Conservation (phyloP, 805 yeast genomes). For the Starmera amethionina region DNA sequence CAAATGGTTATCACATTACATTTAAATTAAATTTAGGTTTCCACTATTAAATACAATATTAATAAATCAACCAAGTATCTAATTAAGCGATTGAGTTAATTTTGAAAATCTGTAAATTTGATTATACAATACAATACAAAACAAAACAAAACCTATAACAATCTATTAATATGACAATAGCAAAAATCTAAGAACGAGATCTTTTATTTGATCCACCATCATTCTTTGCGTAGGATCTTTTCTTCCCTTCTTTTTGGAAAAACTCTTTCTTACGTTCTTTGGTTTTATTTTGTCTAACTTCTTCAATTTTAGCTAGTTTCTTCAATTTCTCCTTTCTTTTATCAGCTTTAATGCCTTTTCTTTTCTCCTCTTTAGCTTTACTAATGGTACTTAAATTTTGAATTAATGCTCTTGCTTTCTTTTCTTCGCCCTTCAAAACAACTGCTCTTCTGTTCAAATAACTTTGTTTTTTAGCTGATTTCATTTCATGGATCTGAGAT, state of each 20-base stretch:
- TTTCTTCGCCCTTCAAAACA: constrained; percentile 84
- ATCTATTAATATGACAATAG: too few species aligned
- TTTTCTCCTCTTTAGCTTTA: constrained; percentile 76
- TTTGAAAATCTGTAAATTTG: too few species aligned
- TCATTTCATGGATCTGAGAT: constrained; percentile 83
- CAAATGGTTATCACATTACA: constrained; percentile 96
- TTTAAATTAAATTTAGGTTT: constrained; percentile 29
- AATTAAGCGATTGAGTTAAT: too few species aligned
- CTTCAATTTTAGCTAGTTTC: constrained; percentile 67
- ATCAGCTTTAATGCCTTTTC: constrained; percentile 60
- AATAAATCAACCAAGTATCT: too few species aligned
- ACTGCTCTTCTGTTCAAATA: constrained; percentile 90
- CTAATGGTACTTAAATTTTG: constrained; percentile 79
- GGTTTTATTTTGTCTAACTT: constrained; percentile 60
- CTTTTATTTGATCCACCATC: constrained; percentile 19
- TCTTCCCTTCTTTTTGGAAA: constrained; percentile 63
- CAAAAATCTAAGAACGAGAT: too few species aligned
- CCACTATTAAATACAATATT: too few species aligned
- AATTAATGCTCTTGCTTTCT: constrained; percentile 83
- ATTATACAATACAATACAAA: too few species aligned
- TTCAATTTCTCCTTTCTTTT: constrained; percentile 69
- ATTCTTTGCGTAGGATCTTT: constrained; percentile 33
- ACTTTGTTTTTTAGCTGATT: constrained; percentile 75
- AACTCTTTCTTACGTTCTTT: constrained; percentile 81
- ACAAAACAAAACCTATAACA: too few species aligned